phyloP scores from a whole-genome alignment of 768 basidiomycete genomes.

The Kwoniella bestiolae region DNA sequence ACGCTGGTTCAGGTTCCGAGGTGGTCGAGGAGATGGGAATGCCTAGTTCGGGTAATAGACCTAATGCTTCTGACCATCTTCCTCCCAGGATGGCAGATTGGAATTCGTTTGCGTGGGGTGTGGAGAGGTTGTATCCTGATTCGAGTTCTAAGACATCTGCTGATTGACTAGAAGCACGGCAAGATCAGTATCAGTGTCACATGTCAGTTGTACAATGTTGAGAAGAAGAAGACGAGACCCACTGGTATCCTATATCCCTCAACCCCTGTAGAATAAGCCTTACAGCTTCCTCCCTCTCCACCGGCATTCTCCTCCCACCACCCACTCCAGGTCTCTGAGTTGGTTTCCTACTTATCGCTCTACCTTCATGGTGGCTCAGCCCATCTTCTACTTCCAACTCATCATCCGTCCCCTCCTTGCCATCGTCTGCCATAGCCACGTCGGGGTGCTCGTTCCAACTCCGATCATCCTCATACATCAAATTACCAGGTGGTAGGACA shows the following conservation, averaged over 20 bases:
- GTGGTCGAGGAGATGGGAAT: slow-evolving; percentile 57
- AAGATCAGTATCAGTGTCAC: too few relatives aligned
- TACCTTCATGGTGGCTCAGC: neutral
- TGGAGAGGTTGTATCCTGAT: slow-evolving; percentile 86
- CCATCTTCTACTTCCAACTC: slow-evolving; percentile 9
- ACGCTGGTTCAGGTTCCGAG: slow-evolving; percentile 63
- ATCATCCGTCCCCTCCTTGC: slow-evolving; percentile 15
- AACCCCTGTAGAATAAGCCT: slow-evolving; percentile 85
- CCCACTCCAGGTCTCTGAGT: slow-evolving; percentile 13
- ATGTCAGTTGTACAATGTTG: too few relatives aligned
- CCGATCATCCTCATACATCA: slow-evolving; percentile 52
- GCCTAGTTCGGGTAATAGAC: slow-evolving; percentile 69
- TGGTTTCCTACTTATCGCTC: neutral
- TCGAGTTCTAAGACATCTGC: slow-evolving; percentile 87
- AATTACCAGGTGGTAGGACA: slow-evolving; percentile 31
- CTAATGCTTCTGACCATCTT: slow-evolving; percentile 78
- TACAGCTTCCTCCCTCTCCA: slow-evolving; percentile 89
- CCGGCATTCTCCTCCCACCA: slow-evolving; percentile 42
- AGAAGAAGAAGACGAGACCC: too few relatives aligned
- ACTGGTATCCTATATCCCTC: slow-evolving; percentile 78
- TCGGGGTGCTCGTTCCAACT: slow-evolving; percentile 32
- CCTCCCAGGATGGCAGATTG: slow-evolving; percentile 78
- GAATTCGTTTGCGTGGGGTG: slow-evolving; percentile 75
- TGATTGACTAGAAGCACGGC: slow-evolving; percentile 68
- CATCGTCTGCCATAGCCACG: slow-evolving; percentile 17